These are phyloP conservation scores for Microdochium bolleyi DNA, from an alignment of 2,329 filamentous ascomycete genomes.

Conservation along the genomic window DNA sequence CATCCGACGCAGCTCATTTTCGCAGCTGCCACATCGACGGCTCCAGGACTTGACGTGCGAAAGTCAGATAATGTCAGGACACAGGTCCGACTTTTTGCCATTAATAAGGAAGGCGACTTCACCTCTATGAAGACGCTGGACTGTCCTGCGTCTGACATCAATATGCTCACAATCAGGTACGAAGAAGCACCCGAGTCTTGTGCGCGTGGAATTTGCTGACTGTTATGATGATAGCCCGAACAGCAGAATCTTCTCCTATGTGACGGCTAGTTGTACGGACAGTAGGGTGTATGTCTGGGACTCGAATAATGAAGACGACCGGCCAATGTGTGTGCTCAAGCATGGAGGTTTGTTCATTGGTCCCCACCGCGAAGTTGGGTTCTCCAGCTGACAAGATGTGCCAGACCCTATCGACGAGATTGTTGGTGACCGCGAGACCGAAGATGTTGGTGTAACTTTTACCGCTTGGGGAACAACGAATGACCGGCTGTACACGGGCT, in stretches of 20 bases:
- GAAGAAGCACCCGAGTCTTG: slow-evolving; percentile 2
- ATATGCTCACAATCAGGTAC: slow-evolving; percentile 49
- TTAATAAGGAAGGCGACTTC: slow-evolving; percentile 25
- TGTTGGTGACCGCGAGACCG: slow-evolving; percentile 37
- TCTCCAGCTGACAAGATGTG: neutral
- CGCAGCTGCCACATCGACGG: slow-evolving; percentile 48
- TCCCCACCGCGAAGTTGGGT: neutral
- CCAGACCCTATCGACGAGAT: slow-evolving; percentile 24
- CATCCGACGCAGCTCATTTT: slow-evolving; percentile 48
- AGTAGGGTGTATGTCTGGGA: slow-evolving; percentile 58
- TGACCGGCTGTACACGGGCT: slow-evolving; percentile 55
- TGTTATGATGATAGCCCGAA: slow-evolving; percentile 33
- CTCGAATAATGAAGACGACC: slow-evolving; percentile 40
- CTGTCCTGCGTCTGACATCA: slow-evolving; percentile 52
- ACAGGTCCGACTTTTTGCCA: slow-evolving; percentile 48
- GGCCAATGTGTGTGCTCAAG: slow-evolving; percentile 44
- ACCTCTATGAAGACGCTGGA: slow-evolving; percentile 46
- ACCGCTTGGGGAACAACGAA: slow-evolving; percentile 49
- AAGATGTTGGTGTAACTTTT: slow-evolving; percentile 58
- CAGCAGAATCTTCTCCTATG: slow-evolving; percentile 37
- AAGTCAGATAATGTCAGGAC: slow-evolving; percentile 38
- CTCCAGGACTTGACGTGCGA: slow-evolving; percentile 23
- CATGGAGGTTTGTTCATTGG: slow-evolving; percentile 36
- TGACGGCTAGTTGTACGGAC: slow-evolving; percentile 55
- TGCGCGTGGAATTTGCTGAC: slow-evolving; percentile 11